A percentile compares a stretch with the other conserved stretches of the same genome.
Evolutionary conservation across 2,329 filamentous ascomycete species (phyloP).

Genomic region (Alternaria sp.): DNA sequence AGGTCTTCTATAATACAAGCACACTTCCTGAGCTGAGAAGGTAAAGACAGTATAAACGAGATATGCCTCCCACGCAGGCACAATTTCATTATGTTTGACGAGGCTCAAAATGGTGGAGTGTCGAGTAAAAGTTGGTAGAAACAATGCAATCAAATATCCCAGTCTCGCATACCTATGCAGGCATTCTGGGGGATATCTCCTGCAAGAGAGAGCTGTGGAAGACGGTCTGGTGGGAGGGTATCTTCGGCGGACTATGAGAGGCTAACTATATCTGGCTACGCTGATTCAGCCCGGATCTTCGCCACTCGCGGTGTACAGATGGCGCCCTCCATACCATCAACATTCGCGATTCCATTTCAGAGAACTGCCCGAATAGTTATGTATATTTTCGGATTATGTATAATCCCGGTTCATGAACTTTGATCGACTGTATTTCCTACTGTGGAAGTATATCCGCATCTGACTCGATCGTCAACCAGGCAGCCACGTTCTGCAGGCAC

Average conservation of each 20-base stretch:
- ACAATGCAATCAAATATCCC: background rate
- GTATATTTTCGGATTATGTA: background rate
- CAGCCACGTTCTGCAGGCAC: background rate
- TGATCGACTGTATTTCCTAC: background rate
- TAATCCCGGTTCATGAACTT: fast-evolving
- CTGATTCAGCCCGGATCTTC: background rate
- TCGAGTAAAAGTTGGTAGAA: background rate
- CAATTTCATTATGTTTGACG: too few species aligned
- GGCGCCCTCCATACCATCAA: background rate
- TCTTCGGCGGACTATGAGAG: background rate
- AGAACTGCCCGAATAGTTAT: background rate
- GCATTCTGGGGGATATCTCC: background rate
- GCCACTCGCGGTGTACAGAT: background rate
- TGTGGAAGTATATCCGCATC: background rate
- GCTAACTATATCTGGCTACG: background rate
- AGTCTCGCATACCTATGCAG: background rate
- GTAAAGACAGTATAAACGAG: too few species aligned
- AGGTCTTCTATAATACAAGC: too few species aligned
- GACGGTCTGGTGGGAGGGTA: background rate
- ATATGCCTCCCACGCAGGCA: too few species aligned
- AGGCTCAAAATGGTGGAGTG: background rate
- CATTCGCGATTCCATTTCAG: background rate
- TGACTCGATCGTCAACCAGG: background rate
- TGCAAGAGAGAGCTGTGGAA: too few species aligned
- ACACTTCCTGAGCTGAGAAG: too few species aligned